A percentile compares a stretch with the other conserved stretches of the same genome.
phyloP scores from a whole-genome alignment of 768 basidiomycete species.

The Cystofilobasidium ferigula region DNA sequence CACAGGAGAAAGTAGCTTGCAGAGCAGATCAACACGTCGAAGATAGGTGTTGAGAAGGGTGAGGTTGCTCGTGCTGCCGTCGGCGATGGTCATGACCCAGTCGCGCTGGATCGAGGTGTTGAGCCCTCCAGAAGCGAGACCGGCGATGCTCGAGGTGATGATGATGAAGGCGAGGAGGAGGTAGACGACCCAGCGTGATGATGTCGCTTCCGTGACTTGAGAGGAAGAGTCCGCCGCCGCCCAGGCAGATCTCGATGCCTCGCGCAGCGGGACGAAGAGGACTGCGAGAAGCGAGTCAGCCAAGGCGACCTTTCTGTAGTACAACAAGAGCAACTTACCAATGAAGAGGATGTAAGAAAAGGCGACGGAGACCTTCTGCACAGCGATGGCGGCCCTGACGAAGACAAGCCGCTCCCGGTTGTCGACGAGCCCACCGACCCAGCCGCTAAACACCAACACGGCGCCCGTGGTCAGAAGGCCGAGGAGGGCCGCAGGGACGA shows the following conservation, averaged over 20 bases:
- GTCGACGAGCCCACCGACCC: slow-evolving; percentile 44
- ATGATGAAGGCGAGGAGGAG: slow-evolving; percentile 39
- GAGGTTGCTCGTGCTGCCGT: slow-evolving; percentile 36
- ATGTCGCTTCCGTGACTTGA: no score
- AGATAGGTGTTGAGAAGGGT: slow-evolving; percentile 44
- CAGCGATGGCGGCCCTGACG: slow-evolving; percentile 41
- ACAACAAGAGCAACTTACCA: not conserved
- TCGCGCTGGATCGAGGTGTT: slow-evolving; percentile 47
- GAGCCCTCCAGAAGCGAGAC: slow-evolving; percentile 42
- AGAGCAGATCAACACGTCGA: slow-evolving; percentile 42
- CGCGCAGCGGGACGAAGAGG: slow-evolving; percentile 17
- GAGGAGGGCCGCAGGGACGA: slow-evolving; percentile 46
- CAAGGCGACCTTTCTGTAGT: no score
- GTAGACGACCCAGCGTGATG: slow-evolving; percentile 27
- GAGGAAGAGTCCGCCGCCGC: not conserved
- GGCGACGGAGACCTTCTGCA: slow-evolving; percentile 39
- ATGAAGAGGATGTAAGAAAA: slow-evolving; percentile 10
- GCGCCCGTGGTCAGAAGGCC: slow-evolving; percentile 43
- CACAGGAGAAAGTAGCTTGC: slow-evolving; percentile 45
- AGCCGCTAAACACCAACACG: slow-evolving; percentile 42
- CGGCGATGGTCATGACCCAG: slow-evolving; percentile 44
- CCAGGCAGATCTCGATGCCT: slow-evolving; percentile 4
- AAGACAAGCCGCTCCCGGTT: slow-evolving; percentile 38
- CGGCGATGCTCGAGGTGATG: slow-evolving; percentile 38
- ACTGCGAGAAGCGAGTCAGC: not conserved